Base-by-base conservation (phyloP, 2,329 filamentous ascomycete species). In the Monilinia fructigena region DNA sequence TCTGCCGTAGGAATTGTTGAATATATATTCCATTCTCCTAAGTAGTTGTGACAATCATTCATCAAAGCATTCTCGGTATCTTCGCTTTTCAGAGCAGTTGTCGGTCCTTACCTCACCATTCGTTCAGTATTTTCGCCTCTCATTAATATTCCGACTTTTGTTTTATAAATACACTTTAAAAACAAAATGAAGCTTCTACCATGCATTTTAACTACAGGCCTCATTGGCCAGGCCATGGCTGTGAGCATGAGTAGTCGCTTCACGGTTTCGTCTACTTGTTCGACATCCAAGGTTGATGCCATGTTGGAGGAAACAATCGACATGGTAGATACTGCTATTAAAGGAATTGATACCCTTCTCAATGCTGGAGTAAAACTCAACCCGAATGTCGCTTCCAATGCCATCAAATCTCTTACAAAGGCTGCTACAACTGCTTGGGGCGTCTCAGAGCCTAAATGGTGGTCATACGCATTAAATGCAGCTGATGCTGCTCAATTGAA, bases 261-360 rank as follows among this genome's bases (percentile, higher is more conserved):
- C 50, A 63, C 60, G 4, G 50, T 63, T 23, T 63, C 60, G 20
- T 63, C 60, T 11, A 63, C 50, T 54, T 63, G 50, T 42, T 63
- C 60, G 16, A 55, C 50, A 8, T 55, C 60, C 7, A 63, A 63
- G 52, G 50, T 63, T n/a, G 47, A 63, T 31, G 60, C 40, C 20
- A 63, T 63, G 60, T 31, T 63, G n/a, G 28, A 11, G 26, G 60
- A 63, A 63, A 63, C 60, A 14, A 63, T 63, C 50, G 60, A 63
- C 12, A 63, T 63, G 60, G 50, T 63, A 31, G 38, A 63, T 35
- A 54, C 12, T 63, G 50, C 60, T 1, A 55, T 55, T 23, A 14
- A 40, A 38, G 60, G 60, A 18, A 63, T 63, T 31, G 60, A 63
- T 31, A 55, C 35, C 6, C 60, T 63, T 18, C 52, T 63, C n/a